These are phyloP conservation scores for Oxytropis ochrocephala DNA, from an alignment of 306 rosid species.

Conservation along the genomic window DNA sequence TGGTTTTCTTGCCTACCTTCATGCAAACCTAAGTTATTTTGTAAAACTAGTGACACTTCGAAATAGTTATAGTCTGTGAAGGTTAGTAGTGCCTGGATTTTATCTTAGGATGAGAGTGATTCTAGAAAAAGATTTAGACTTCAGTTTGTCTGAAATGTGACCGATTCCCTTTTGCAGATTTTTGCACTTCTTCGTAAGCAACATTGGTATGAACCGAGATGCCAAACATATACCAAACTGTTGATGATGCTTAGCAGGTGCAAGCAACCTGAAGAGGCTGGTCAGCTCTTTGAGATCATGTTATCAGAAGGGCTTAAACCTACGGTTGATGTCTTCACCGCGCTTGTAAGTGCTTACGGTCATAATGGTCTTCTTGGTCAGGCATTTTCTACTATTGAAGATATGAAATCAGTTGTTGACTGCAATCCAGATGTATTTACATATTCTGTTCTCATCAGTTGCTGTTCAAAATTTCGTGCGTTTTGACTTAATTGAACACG, in stretches of 20 bases:
- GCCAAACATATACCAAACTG: constrained; percentile 71
- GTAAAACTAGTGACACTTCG: not conserved
- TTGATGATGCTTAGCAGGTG: constrained; percentile 86
- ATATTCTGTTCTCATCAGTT: constrained; percentile 58
- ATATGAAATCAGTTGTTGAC: constrained; percentile 67
- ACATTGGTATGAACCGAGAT: constrained; percentile 76
- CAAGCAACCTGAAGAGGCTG: constrained; percentile 68
- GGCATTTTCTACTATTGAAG: constrained; percentile 64
- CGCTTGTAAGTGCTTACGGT: constrained; percentile 76
- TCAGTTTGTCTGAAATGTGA: not conserved
- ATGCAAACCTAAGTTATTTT: not conserved
- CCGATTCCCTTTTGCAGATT: constrained; percentile 35
- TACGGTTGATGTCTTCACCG: constrained; percentile 74
- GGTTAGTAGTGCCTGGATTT: not conserved
- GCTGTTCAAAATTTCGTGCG: constrained; percentile 54
- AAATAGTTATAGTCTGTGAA: not conserved
- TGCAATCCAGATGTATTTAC: constrained; percentile 74
- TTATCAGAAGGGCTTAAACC: constrained; percentile 80
- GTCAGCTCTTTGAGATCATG: constrained; percentile 61
- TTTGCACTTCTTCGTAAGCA: constrained; percentile 83
- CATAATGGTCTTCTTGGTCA: constrained; percentile 59
- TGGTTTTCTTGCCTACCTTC: not conserved
- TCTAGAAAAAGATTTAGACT: not conserved
- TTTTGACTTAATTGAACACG: constrained; percentile 49
- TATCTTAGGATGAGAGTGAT: not conserved